These are phyloP conservation scores for Kockovaella imperatae DNA, from an alignment of 768 basidiomycete species.

Conservation along the genomic window DNA sequence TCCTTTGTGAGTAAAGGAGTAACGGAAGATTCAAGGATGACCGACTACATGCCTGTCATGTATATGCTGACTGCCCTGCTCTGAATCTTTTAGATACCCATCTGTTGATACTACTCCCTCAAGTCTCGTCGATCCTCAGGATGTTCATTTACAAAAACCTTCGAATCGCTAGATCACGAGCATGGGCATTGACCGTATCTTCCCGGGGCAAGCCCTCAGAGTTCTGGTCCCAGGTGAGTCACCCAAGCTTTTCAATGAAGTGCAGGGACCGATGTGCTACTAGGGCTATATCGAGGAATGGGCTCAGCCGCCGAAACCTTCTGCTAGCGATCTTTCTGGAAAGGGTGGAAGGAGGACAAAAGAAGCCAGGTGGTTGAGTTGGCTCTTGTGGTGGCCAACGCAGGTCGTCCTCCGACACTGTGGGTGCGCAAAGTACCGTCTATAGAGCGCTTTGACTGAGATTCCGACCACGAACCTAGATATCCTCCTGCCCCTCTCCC, in stretches of 20 bases:
- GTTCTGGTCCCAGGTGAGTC: constrained; percentile 57
- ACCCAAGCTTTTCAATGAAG: neutral
- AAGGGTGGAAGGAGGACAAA: constrained; percentile 18
- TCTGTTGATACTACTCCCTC: constrained; percentile 62
- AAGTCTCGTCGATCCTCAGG: constrained; percentile 64
- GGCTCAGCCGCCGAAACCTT: constrained; percentile 31
- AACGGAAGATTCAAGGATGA: too few relatives aligned
- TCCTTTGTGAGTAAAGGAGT: constrained; percentile 25
- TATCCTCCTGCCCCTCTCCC: constrained; percentile 42
- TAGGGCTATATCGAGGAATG: constrained; percentile 44
- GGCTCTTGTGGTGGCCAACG: constrained; percentile 42
- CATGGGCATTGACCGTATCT: constrained; percentile 62
- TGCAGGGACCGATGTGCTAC: neutral
- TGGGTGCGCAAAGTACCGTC: constrained; percentile 12
- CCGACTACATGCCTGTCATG: too few relatives aligned
- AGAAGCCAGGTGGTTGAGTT: constrained; percentile 31
- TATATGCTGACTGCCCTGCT: neutral
- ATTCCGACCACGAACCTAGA: constrained; percentile 14
- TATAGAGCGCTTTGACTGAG: neutral
- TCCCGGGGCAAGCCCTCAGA: constrained; percentile 73
- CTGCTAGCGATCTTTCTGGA: constrained; percentile 16
- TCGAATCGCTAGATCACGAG: constrained; percentile 57
- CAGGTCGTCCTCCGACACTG: constrained; percentile 42
- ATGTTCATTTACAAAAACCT: constrained; percentile 83
- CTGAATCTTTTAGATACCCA: constrained; percentile 59